These are phyloP conservation scores for Rugonectria rugulosa DNA, from an alignment of 2,329 filamentous ascomycete genomes.

Conservation along the genomic window DNA sequence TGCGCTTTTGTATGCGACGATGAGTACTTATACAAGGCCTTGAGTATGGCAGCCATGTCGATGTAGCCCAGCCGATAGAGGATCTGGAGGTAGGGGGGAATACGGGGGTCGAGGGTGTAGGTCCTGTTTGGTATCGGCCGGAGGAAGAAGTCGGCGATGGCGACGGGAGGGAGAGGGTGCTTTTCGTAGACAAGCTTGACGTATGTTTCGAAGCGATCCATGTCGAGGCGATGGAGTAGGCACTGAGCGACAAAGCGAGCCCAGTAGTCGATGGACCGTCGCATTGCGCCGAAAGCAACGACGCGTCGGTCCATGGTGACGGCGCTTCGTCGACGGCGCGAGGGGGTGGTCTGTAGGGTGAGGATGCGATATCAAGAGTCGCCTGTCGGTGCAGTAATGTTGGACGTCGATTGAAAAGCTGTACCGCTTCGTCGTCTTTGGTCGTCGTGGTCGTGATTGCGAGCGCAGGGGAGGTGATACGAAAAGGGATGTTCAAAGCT, in stretches of 20 bases:
- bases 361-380: not conserved
- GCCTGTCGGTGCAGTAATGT: not conserved
- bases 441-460: not conserved
- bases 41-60: slow-evolving; percentile 62
- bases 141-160: slow-evolving; percentile 66
- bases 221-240: slow-evolving; percentile 59
- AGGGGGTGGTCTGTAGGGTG: not conserved
- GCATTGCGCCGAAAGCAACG: slow-evolving; percentile 34
- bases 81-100: slow-evolving; percentile 65
- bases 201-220: slow-evolving; percentile 60
- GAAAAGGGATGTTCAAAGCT: too few relatives aligned
- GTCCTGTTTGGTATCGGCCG: slow-evolving; percentile 57
- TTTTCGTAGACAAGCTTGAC: slow-evolving; percentile 58
- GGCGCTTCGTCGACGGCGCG: not conserved
- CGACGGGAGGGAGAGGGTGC: slow-evolving; percentile 58
- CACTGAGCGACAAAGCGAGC: slow-evolving; percentile 58
- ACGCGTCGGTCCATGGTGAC: slow-evolving; percentile 38
- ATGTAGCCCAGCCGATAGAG: slow-evolving; percentile 61
- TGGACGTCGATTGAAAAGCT: not conserved
- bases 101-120: slow-evolving; percentile 64
- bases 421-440: not conserved
- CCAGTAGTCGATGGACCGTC: slow-evolving; percentile 54
- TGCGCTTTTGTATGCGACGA: slow-evolving; percentile 53
- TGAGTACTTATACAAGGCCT: slow-evolving; percentile 64
- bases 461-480: too few relatives aligned